Evolutionary conservation across 768 basidiomycete species (phyloP), one percentile per base, ranked within the genome.

Genomic region (Guyanaporus albipodus): DNA sequence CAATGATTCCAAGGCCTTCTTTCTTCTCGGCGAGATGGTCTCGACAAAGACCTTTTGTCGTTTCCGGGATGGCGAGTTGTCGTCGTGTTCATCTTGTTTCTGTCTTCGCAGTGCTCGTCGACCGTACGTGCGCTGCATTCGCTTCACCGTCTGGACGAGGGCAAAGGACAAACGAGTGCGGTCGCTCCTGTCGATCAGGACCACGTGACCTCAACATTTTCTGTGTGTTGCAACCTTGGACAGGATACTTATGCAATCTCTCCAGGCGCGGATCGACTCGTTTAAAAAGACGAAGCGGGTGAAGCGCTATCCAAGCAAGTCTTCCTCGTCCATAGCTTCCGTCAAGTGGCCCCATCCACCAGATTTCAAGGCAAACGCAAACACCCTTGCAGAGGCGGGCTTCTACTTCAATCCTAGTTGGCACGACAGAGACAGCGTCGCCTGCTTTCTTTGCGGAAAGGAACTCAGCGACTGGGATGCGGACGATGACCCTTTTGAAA

Each of bases 371-470:
- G 85, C 93, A 37, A 92, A 79, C 41, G 83, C 93, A 1, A 67
- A 75, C 43, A 73, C 78, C 4, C 79, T 98, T 14, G 86, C 94
- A 2, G 82, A 86, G 54, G 94, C 94, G 3, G 94, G 94, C 8
- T 97, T 95, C 70, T 94, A 80, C 73, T 93, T 76, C 67, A 74
- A 74, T 52, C 90, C 90, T 0, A 79, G 77, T 53, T 69, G 71
- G 48, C 78, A 81, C 19, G 82, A 85, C 49, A 72, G 71, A 14
- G 90, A 93, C 67, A 83, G 79, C 56, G 91, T 87, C 18, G 74
- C 77, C 4, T 98, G 94, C 64, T 96, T 85, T 63, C 70, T 85
- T 53, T 98, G 94, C 69, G 75, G 74, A 36, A 89, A 93, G 57
- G 74, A 85, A 50, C 74, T 97, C 8, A 79, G 81, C 44, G 88